Conservation (phyloP, 805 yeast species). For the Kazachstania psychrophila region DNA sequence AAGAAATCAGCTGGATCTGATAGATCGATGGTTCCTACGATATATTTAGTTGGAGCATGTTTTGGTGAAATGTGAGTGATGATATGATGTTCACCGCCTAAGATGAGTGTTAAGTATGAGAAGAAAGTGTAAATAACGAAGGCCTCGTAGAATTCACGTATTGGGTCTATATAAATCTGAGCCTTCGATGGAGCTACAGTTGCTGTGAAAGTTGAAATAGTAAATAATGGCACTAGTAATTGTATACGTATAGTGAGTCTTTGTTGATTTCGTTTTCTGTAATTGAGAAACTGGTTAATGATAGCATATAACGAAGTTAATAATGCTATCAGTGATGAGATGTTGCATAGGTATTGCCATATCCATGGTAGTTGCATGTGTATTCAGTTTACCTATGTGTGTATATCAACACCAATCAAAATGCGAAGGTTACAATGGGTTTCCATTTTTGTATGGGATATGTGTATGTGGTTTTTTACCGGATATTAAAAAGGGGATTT, state of each 20-base stretch:
- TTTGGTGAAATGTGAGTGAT: constrained; percentile 51
- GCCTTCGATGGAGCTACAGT: constrained; percentile 38
- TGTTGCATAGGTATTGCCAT: constrained; percentile 20
- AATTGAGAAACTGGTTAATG: constrained; percentile 51
- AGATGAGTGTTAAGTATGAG: constrained; percentile 65
- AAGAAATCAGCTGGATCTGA: constrained; percentile 78
- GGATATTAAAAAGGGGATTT: background rate
- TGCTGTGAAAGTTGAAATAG: constrained; percentile 57
- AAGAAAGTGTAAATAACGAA: constrained; percentile 92
- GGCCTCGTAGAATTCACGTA: constrained; percentile 89
- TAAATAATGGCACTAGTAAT: constrained; percentile 72
- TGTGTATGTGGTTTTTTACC: no score
- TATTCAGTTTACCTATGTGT: background rate
- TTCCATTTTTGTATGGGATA: no score
- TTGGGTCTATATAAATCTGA: constrained; percentile 51
- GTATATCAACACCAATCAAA: background rate
- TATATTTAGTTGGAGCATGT: constrained; percentile 60
- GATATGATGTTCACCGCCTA: constrained; percentile 89
- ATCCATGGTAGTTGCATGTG: constrained; percentile 14
- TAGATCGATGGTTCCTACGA: constrained; percentile 58
- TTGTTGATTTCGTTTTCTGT: constrained; percentile 84
- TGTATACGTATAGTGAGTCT: constrained; percentile 75
- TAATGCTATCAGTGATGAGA: constrained; percentile 27
- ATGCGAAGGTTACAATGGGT: no score
- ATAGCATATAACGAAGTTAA: constrained; percentile 40